Conservation (phyloP, 1,139 yeast genomes). For the Lodderomyces elongisporus region DNA sequence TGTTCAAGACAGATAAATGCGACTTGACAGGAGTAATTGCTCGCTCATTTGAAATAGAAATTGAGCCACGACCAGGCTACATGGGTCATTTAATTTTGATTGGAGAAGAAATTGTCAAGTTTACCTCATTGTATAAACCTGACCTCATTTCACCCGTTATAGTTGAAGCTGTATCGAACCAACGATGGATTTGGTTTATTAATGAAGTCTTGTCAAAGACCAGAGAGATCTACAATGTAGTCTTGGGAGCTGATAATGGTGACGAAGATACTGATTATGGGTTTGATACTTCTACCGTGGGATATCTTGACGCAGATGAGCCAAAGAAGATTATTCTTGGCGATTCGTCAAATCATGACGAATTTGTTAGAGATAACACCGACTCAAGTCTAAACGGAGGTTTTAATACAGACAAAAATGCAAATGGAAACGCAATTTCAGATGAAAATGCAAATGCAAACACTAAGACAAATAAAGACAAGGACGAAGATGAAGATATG, state of each 20-base stretch:
- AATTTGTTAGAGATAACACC: slow-evolving; percentile 26
- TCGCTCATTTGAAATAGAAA: slow-evolving; percentile 20
- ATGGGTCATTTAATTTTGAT: slow-evolving; percentile 45
- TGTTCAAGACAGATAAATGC: slow-evolving; percentile 29
- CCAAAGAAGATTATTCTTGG: slow-evolving; percentile 29
- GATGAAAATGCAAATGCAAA: too few relatives aligned
- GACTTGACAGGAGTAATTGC: slow-evolving; percentile 34
- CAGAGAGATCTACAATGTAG: slow-evolving; percentile 43
- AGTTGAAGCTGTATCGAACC: slow-evolving; percentile 32
- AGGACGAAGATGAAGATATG: slow-evolving; percentile 19
- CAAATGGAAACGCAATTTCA: too few relatives aligned
- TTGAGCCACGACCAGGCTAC: slow-evolving; percentile 40
- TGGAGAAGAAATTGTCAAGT: slow-evolving; percentile 47
- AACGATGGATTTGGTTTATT: slow-evolving; percentile 45
- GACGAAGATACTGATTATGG: slow-evolving; percentile 18
- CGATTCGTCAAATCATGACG: slow-evolving; percentile 32
- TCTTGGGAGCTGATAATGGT: slow-evolving; percentile 37
- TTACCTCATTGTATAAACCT: slow-evolving; percentile 45
- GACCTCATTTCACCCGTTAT: slow-evolving; percentile 43
- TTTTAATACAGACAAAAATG: slow-evolving; percentile 18
- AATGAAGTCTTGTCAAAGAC: slow-evolving; percentile 39
- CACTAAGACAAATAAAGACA: too few relatives aligned
- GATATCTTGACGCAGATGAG: slow-evolving; percentile 31
- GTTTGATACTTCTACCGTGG: slow-evolving; percentile 33
- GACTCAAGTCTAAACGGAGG: slow-evolving; percentile 16